Percentiles rank a stretch among this genome's conserved stretches.
These are phyloP conservation scores for Brassica cretica DNA, from an alignment of 345 rosid genomes.

Conservation along the genomic window DNA sequence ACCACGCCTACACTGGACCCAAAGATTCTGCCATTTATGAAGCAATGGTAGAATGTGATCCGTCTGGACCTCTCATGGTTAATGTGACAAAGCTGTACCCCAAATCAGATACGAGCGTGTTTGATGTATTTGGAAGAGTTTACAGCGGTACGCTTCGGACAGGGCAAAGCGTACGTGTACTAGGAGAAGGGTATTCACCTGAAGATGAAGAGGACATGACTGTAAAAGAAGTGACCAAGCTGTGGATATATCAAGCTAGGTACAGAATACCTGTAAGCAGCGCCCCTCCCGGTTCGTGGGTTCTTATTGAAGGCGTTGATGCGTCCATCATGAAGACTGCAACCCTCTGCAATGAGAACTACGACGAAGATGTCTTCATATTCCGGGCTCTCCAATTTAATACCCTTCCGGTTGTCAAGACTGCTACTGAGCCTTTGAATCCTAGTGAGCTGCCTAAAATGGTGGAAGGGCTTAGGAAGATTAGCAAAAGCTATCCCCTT, in stretches of 20 bases:
- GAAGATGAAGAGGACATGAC: conserved; percentile 99
- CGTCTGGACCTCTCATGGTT: conserved; percentile 89
- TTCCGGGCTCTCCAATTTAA: conserved; percentile 89
- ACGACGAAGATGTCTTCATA: conserved; percentile 82
- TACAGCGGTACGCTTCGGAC: conserved; percentile 90
- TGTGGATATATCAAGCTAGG: conserved; percentile 95
- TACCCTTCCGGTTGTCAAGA: conserved; percentile 95
- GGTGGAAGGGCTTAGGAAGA: conserved; percentile 99
- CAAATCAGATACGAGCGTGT: conserved; percentile 93
- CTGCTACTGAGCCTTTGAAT: conserved; percentile 97
- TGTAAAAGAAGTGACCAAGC: conserved; percentile 84
- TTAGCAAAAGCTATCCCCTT: conserved; percentile 97
- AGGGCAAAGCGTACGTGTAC: conserved; percentile 82
- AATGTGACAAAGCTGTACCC: conserved; percentile 95
- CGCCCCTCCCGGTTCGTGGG: conserved; percentile 99
- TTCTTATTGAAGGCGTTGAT: conserved; percentile 94
- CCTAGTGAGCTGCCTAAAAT: conserved; percentile 98
- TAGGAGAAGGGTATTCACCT: conserved; percentile 98
- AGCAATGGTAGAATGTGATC: conserved; percentile 88
- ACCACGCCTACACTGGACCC: conserved; percentile 79
- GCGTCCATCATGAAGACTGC: conserved; percentile 98
- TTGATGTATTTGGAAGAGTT: conserved; percentile 96
- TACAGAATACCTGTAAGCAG: conserved; percentile 87
- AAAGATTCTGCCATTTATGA: conserved; percentile 66
- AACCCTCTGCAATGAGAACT: conserved; percentile 68